Evolutionary conservation across 768 basidiomycete genomes (phyloP).

Genomic region (Suillus fuscotomentosus): DNA sequence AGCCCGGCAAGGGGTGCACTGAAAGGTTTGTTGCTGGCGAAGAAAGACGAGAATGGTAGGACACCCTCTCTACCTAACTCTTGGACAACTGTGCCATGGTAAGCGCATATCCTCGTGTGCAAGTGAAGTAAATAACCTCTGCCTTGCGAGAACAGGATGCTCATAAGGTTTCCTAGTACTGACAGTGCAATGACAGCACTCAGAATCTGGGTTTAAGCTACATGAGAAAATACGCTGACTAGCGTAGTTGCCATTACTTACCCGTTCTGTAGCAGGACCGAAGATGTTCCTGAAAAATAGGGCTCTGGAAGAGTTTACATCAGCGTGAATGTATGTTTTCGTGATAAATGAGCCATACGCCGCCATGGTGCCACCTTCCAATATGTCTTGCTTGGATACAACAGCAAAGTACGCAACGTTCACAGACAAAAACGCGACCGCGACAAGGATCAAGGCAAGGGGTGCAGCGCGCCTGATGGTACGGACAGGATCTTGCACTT

Average conservation of each 20-base stretch:
- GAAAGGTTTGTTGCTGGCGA: constrained; percentile 72
- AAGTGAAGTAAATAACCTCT: constrained; percentile 43
- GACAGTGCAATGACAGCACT: constrained; percentile 65
- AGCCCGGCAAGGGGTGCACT: constrained; percentile 64
- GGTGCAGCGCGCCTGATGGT: constrained; percentile 74
- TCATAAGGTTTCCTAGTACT: constrained; percentile 60
- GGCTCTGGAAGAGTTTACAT: constrained; percentile 38
- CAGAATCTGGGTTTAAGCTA: constrained; percentile 39
- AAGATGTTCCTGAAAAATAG: constrained; percentile 76
- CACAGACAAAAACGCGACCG: constrained; percentile 58
- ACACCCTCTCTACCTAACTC: constrained; percentile 73
- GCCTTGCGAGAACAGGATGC: constrained; percentile 64
- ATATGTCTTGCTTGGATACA: constrained; percentile 67
- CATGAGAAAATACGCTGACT: not conserved
- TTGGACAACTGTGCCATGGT: constrained; percentile 52
- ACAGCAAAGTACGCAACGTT: constrained; percentile 77
- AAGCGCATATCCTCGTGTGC: constrained; percentile 3
- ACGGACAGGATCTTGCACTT: constrained; percentile 64
- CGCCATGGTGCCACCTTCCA: constrained; percentile 62
- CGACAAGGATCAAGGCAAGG: constrained; percentile 58
- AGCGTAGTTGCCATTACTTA: constrained; percentile 22
- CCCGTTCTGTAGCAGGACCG: constrained; percentile 59
- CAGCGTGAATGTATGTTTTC: not conserved
- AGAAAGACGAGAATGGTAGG: constrained; percentile 62
- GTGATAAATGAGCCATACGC: constrained; percentile 45